Evolutionary conservation across 306 rosid species (phyloP).

Genomic region (Pachyrhizus erosus): DNA sequence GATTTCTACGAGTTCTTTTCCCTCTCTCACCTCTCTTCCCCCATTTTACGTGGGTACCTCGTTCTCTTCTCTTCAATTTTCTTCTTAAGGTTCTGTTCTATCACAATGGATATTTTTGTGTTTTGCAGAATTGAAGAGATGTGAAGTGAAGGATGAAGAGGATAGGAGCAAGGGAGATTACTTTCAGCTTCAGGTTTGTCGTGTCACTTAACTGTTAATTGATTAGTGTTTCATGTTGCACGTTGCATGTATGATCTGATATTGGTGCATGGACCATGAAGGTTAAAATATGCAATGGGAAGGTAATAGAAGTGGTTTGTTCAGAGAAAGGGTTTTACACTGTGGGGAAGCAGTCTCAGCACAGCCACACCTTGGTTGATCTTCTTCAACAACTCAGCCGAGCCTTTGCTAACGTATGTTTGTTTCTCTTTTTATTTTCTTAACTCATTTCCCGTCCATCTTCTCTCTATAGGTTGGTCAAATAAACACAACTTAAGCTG

Average conservation of each 20-base stretch:
- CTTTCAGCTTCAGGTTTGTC: constrained; percentile 77
- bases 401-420: constrained; percentile 86
- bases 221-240: neutral
- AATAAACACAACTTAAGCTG: no score
- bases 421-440: neutral
- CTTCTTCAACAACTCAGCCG: constrained; percentile 93
- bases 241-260: neutral
- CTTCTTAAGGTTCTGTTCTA: no score
- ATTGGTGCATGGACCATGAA: constrained; percentile 47
- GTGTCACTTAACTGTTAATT: no score
- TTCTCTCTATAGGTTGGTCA: no score
- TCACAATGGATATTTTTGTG: neutral
- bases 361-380: constrained; percentile 84
- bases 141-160: constrained; percentile 56
- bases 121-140: constrained; percentile 68
- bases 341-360: constrained; percentile 75
- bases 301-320: constrained; percentile 77
- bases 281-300: constrained; percentile 93
- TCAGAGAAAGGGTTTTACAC: constrained; percentile 87
- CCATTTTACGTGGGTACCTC: constrained; percentile 69
- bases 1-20: constrained; percentile 94
- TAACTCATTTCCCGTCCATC: no score
- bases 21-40: constrained; percentile 73
- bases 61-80: neutral
- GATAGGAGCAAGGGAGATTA: constrained; percentile 62